These are phyloP conservation scores for Austroboletus eburneus DNA, from an alignment of 768 basidiomycete genomes.

Conservation along the genomic window DNA sequence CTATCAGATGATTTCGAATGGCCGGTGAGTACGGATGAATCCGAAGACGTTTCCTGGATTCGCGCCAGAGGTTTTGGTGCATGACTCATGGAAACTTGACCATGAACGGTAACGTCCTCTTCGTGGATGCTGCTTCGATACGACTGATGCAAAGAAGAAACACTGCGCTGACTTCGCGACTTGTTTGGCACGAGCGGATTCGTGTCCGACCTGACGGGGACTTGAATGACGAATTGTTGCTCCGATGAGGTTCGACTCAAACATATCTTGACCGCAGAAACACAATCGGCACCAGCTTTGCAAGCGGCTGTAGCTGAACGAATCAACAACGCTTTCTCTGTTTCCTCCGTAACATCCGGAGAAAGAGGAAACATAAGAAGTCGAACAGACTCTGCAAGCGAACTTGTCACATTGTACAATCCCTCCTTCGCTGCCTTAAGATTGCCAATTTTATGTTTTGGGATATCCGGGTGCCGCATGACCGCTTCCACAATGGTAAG, in stretches of 20 bases:
- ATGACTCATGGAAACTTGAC: constrained; percentile 34
- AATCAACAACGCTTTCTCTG: constrained; percentile 73
- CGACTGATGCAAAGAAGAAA: constrained; percentile 34
- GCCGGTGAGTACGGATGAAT: constrained; percentile 41
- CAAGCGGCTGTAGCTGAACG: constrained; percentile 85
- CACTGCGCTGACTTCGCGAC: constrained; percentile 36
- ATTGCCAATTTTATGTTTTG: constrained; percentile 55
- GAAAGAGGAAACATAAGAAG: constrained; percentile 55
- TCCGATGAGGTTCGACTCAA: constrained; percentile 60
- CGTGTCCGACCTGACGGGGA: constrained; percentile 49
- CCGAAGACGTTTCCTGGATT: constrained; percentile 45
- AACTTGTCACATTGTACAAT: constrained; percentile 78
- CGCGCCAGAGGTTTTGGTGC: constrained; percentile 10
- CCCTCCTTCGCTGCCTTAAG: constrained; percentile 72
- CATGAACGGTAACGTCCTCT: constrained; percentile 62
- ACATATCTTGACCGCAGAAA: constrained; percentile 80
- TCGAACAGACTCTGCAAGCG: constrained; percentile 86
- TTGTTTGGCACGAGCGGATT: constrained; percentile 47
- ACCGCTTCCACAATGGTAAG: constrained; percentile 90
- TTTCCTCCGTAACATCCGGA: constrained; percentile 62
- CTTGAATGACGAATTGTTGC: constrained; percentile 59
- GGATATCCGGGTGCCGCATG: constrained; percentile 68
- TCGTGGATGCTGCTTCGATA: constrained; percentile 43
- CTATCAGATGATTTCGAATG: constrained; percentile 41
- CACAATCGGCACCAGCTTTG: constrained; percentile 85